phyloP scores from a whole-genome alignment of 2,329 filamentous ascomycete species.

The Aspergillus neoniger region DNA sequence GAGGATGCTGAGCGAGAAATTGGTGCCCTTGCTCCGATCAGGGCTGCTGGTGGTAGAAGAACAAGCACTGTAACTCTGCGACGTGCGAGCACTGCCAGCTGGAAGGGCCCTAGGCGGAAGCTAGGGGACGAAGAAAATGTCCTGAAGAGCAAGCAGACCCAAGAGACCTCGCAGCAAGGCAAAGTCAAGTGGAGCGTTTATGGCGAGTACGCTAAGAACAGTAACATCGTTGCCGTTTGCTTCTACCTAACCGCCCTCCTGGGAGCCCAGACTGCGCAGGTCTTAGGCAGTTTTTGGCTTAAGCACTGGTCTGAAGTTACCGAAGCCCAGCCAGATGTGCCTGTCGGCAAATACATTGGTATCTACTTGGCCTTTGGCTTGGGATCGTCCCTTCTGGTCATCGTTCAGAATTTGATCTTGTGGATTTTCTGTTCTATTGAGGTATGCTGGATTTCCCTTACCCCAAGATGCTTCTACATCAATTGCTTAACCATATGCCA shows the following conservation, averaged over 20 bases:
- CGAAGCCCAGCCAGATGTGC: conserved; percentile 64
- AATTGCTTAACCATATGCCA: conserved; percentile 35
- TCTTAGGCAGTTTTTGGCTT: conserved; percentile 87
- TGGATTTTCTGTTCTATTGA: conserved; percentile 99
- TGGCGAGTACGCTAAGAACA: conserved; percentile 89
- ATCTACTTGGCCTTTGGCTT: conserved; percentile 95
- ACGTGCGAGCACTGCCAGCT: conserved; percentile 87
- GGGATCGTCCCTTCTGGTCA: conserved; percentile 79
- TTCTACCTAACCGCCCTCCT: conserved; percentile 78
- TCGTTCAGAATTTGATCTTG: conserved; percentile 87
- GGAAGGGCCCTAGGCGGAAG: conserved; percentile 82
- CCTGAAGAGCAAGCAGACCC: conserved; percentile 78
- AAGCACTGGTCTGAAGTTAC: conserved; percentile 90
- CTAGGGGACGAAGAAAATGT: conserved; percentile 73
- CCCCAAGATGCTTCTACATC: neutral
- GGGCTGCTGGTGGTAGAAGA: conserved; percentile 63
- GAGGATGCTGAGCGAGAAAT: conserved; percentile 69
- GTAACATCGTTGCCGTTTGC: conserved; percentile 79
- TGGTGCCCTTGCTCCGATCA: conserved; percentile 75
- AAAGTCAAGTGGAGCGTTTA: conserved; percentile 99
- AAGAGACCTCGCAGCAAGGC: conserved; percentile 89
- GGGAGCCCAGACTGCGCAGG: conserved; percentile 76
- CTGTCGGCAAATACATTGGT: conserved; percentile 87
- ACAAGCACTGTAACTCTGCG: conserved; percentile 77
- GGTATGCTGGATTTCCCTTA: conserved; percentile 51